Evolutionary conservation across 2,329 filamentous ascomycete genomes (phyloP), one percentile per base, ranked within the genome.

Genomic region (Fusarium sp.): DNA sequence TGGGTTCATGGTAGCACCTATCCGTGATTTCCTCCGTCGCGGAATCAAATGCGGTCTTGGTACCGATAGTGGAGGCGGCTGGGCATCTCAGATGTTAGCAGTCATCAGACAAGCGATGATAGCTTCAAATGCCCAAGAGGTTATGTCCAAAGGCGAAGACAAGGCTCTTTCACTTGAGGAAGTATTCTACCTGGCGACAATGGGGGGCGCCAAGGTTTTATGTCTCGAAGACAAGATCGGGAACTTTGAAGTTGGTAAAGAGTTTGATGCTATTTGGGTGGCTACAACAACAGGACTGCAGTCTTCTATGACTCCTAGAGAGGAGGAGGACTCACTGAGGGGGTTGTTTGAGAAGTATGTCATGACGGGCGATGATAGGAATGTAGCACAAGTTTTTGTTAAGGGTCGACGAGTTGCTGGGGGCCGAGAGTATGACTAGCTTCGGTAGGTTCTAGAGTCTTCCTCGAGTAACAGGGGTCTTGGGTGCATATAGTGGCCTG

Each of bases 61-160:
- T 12, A 69, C 66, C 0, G 66, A 69, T 3, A 69, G 66, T 8
- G 66, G 66, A 9, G 66, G 66, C 0, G 66, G 66, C 17, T 69
- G 66, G 66, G 66, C 66, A 14, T 69, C 66, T 5, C 66, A 69
- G 5, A 69, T 69, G 57, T 3, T 69, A 10, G 15, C 57, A 13
- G 66, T 69, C 17, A 69, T 69, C 12, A 44, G 66, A 15, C 66
- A 69, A 39, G 65, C 65, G 4, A 56, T 69, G 57, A 69, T 69
- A 28, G 65, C 66, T 2, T 69, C 66, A 1, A 69, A 69, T 15
- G 65, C 66, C 4, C 28, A 44, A 1, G 66, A 69, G 0, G 65
- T 69, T 0, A 22, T 69, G 8, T 69, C 66, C 1, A 5, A 42
- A 0, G 66, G 66, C 1, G n/a, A 56, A 6, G 66, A 69, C 18